A percentile compares a stretch with the other conserved stretches of the same genome.
These are phyloP conservation scores for Coemansia sp. DNA, from an alignment of 192 early-diverging fungal species.

Conservation along the genomic window DNA sequence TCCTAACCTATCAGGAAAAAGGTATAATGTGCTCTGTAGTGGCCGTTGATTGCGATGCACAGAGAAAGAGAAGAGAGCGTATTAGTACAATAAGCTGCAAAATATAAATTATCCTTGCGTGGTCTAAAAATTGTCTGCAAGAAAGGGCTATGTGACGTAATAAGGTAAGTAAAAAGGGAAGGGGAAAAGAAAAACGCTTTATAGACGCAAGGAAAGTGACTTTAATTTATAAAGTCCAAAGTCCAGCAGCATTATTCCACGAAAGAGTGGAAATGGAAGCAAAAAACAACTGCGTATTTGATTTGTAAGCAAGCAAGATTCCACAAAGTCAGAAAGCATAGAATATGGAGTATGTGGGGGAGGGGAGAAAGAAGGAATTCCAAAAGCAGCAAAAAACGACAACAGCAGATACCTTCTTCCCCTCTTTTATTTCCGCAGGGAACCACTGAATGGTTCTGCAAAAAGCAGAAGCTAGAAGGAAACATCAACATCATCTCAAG, in stretches of 20 bases:
- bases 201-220: background rate
- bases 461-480: no score
- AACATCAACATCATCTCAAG: no score
- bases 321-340: no score
- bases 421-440: background rate
- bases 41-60: no score
- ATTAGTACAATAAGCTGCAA: background rate
- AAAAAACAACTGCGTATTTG: background rate
- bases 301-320: background rate
- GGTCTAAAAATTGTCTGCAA: background rate
- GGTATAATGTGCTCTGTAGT: background rate
- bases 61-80: background rate
- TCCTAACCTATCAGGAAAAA: background rate
- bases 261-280: background rate
- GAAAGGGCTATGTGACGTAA: background rate
- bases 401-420: background rate
- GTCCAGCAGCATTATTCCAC: background rate
- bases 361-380: no score
- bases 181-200: background rate
- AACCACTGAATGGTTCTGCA: conserved; percentile 45
- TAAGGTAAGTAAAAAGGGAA: background rate
- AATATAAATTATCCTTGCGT: background rate
- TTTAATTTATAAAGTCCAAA: background rate
- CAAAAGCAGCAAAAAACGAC: no score
- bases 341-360: no score